phyloP scores from a whole-genome alignment of 2,329 filamentous ascomycete species.

The Geosmithia morbida region DNA sequence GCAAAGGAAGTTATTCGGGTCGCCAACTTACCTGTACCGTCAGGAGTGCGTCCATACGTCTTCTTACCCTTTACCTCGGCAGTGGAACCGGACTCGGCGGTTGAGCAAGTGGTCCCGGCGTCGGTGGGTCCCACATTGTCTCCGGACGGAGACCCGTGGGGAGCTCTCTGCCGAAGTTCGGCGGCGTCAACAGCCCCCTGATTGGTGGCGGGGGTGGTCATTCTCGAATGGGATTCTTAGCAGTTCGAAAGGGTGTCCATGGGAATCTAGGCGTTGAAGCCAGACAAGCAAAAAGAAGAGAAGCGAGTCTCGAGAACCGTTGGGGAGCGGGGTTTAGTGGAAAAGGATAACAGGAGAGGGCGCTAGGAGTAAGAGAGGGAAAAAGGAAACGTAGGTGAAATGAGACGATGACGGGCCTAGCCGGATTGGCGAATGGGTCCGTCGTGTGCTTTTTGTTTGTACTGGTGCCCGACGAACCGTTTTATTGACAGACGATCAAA shows the following conservation, averaged over 20 bases:
- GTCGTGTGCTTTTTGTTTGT: not conserved
- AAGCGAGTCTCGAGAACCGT: not conserved
- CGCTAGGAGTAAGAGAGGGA: not conserved
- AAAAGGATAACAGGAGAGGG: not conserved
- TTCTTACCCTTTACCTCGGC: slow-evolving; percentile 34
- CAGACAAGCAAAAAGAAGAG: not conserved
- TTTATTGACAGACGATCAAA: not conserved
- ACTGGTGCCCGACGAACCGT: not conserved
- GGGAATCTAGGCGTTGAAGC: not conserved
- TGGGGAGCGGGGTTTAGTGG: not conserved
- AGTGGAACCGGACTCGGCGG: not conserved
- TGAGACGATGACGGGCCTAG: not conserved
- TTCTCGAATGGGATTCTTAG: not conserved
- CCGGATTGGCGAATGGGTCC: not conserved
- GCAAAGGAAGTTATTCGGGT: not conserved
- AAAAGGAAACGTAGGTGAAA: too few species aligned
- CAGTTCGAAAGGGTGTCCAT: not conserved
- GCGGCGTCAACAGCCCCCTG: not conserved
- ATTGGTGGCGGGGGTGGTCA: not conserved
- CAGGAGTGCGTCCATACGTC: slow-evolving; percentile 82
- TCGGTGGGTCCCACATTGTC: not conserved
- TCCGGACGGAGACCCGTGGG: slow-evolving; percentile 1
- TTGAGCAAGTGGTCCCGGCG: not conserved
- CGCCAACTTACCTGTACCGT: slow-evolving; percentile 63
- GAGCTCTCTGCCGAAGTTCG: slow-evolving; percentile 2